A percentile compares a stretch with the other conserved stretches of the same genome.
Evolutionary conservation across 2,329 filamentous ascomycete genomes (phyloP).

Genomic region (Fusarium caatingaense): DNA sequence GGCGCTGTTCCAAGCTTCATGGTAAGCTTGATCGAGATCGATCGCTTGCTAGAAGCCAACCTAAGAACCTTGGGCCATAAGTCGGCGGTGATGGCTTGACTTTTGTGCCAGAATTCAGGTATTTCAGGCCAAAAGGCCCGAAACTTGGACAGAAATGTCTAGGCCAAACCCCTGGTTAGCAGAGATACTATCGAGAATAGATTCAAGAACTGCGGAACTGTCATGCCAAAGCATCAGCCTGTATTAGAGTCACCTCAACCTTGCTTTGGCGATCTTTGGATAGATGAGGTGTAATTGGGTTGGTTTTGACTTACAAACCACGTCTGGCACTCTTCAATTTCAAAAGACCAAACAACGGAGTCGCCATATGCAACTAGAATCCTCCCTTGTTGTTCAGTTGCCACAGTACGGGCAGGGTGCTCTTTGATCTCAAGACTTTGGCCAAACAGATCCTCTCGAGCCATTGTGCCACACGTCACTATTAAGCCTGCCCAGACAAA

Average conservation of each 20-base stretch:
- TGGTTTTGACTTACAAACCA: slow-evolving; percentile 57
- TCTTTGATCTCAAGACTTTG: slow-evolving; percentile 48
- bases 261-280: background rate
- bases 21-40: slow-evolving; percentile 37
- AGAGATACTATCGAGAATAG: background rate
- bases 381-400: slow-evolving; percentile 27
- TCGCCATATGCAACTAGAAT: slow-evolving; percentile 53
- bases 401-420: slow-evolving; percentile 44
- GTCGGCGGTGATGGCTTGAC: slow-evolving; percentile 43
- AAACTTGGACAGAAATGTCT: slow-evolving; percentile 57
- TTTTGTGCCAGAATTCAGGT: slow-evolving; percentile 53
- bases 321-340: slow-evolving; percentile 54
- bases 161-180: background rate
- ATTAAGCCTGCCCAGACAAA: slow-evolving; percentile 47
- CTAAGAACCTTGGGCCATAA: slow-evolving; percentile 49
- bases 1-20: slow-evolving; percentile 40
- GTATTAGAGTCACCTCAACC: background rate
- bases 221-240: background rate
- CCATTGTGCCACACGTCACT: slow-evolving; percentile 57
- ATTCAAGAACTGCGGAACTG: background rate
- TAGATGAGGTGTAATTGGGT: background rate
- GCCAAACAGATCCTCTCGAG: slow-evolving; percentile 49
- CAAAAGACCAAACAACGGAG: slow-evolving; percentile 54
- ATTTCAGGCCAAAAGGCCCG: slow-evolving; percentile 56
- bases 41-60: slow-evolving; percentile 38